A percentile compares a stretch with the other conserved stretches of the same genome.
phyloP scores from a whole-genome alignment of 83 land plant species.

The Larix sibirica region DNA sequence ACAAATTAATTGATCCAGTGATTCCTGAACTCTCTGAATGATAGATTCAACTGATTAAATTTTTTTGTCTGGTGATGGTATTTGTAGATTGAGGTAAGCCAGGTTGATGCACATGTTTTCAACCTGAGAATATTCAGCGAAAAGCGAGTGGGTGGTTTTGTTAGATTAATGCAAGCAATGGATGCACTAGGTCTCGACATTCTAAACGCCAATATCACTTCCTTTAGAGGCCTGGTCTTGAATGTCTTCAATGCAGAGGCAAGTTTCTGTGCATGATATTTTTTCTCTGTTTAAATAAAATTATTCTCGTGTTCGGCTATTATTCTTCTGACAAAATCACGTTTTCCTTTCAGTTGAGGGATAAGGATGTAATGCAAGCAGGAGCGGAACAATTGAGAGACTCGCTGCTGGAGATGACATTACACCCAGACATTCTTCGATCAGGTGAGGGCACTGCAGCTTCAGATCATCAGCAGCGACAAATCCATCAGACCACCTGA shows the following conservation, averaged over 20 bases:
- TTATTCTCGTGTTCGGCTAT: background rate
- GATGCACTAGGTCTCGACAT: slow-evolving; percentile 81
- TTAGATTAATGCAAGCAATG: slow-evolving; percentile 88
- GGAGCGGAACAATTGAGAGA: slow-evolving; percentile 85
- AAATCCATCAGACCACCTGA: too few species aligned
- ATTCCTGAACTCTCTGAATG: too few species aligned
- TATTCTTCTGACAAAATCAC: background rate
- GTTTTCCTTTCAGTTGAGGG: slow-evolving; percentile 56
- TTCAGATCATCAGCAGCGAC: slow-evolving; percentile 13
- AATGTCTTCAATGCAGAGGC: slow-evolving; percentile 94
- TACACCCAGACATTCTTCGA: slow-evolving; percentile 9
- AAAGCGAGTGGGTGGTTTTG: slow-evolving; percentile 83
- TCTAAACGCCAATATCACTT: slow-evolving; percentile 83
- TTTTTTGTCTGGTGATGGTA: background rate
- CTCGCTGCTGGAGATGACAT: slow-evolving; percentile 75
- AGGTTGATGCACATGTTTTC: slow-evolving; percentile 72
- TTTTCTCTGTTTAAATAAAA: background rate
- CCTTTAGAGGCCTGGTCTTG: slow-evolving; percentile 65
- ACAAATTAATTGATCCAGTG: too few species aligned
- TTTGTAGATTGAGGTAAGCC: slow-evolving; percentile 79
- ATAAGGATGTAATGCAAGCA: slow-evolving; percentile 78
- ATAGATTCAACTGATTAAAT: too few species aligned
- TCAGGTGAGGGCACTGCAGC: slow-evolving; percentile 8
- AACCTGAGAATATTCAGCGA: slow-evolving; percentile 84
- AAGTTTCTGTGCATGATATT: background rate